Base-by-base conservation (phyloP, 306 rosid species). In the Trichosanthes truncata region DNA sequence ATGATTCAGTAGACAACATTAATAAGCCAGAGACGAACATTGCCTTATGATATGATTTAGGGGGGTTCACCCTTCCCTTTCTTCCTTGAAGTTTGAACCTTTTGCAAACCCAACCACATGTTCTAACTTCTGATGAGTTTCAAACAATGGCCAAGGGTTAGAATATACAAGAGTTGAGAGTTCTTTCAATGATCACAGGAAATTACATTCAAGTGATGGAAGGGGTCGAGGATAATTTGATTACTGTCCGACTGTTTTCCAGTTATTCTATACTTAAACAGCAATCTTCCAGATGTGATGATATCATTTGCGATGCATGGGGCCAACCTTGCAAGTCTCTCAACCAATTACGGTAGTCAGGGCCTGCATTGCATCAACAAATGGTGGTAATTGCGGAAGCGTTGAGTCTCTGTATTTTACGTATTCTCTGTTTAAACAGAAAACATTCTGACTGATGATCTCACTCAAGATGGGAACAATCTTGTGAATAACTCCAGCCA, bases 251-350 rank as follows among this genome's bases (percentile, higher is more conserved):
- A 72, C 11, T 14, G 23, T 46, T 45, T 72, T 73, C 36, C 9
- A 8, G 56, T 0, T 73, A 46, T 25, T 73, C 25, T 48, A n/a
- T 43, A 26, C 35, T 48, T 46, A 45, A 13, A 71, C 76, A 73
- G 41, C 78, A 48, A 74, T 74, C 78, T 73, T 72, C 46, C 17
- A 49, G 43, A 21, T 48, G 62, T 51, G 61, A 49, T 74, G 78
- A 18, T 25, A 11, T 29, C 25, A 73, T 29, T 48, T 29, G 60
- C 9, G n/a, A 74, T n/a, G 75, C 53, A 48, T 55, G 72, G 77
- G 57, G 38, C 77, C 21, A 46, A 12, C 36, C 53, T 69, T 69
- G 76, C 77, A 72, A 72, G 77, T 72, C 35, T 15, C 38, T 72
- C 36, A 26, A 25, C 38, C 18, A 45, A 72, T 5, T 40, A 48